These are phyloP conservation scores for Aspergillus fumigatiaffinis DNA, from an alignment of 2,329 filamentous ascomycete genomes.

Conservation along the genomic window DNA sequence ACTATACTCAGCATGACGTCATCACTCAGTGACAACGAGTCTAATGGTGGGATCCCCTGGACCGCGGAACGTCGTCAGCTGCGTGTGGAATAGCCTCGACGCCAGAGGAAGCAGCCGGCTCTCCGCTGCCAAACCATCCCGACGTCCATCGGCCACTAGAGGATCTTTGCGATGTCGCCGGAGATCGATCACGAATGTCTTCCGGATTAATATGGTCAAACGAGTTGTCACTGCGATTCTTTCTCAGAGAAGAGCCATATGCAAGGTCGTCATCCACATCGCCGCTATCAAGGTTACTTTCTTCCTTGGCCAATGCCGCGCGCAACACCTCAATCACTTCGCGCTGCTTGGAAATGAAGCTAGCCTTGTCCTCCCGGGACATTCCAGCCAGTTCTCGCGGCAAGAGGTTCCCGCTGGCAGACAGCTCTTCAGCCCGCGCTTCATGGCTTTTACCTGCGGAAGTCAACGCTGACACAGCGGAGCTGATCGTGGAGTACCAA, in stretches of 20 bases:
- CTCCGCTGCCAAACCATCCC: conserved; percentile 29
- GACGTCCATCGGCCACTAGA: conserved; percentile 27
- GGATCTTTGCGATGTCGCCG: conserved; percentile 9
- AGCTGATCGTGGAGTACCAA: conserved; percentile 73
- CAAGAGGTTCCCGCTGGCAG: conserved; percentile 61
- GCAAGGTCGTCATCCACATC: conserved; percentile 35
- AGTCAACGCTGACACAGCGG: conserved; percentile 64
- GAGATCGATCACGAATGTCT: conserved; percentile 41
- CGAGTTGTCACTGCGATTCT: conserved; percentile 80
- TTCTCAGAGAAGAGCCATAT: conserved; percentile 54
- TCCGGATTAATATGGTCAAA: conserved; percentile 86
- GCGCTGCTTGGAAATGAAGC: conserved; percentile 73
- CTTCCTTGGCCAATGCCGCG: conserved; percentile 75
- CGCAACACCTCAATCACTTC: conserved; percentile 72
- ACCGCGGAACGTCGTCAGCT: conserved; percentile 22
- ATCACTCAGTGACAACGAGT: not conserved
- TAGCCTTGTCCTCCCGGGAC: conserved; percentile 61
- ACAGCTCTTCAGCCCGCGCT: conserved; percentile 48
- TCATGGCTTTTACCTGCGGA: conserved; percentile 36
- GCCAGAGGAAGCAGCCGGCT: conserved; percentile 24
- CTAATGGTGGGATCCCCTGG: conserved; percentile 8
- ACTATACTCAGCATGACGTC: not conserved
- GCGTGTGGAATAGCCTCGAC: conserved; percentile 28
- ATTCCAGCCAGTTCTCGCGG: conserved; percentile 64
- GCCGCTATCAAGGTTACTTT: conserved; percentile 52